Percentiles rank a stretch among this genome's conserved stretches.
Conservation (phyloP, 2,329 filamentous ascomycete species). For the Penicillium oxalicum region DNA sequence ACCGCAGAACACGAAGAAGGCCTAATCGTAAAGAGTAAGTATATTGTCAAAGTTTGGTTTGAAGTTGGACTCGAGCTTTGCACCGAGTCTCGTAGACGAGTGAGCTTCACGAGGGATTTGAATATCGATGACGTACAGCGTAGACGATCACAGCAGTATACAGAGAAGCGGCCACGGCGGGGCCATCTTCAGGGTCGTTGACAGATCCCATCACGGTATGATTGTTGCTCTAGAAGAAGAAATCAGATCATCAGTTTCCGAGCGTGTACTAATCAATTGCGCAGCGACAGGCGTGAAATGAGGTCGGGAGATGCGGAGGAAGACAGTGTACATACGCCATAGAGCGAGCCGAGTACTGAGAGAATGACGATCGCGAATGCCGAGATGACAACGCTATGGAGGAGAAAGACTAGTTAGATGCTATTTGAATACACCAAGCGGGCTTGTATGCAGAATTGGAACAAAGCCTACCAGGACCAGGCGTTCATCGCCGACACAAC, state of each 20-base stretch:
- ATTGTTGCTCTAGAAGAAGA: conserved; percentile 53
- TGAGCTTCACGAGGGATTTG: background rate
- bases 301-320: background rate
- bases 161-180: conserved; percentile 73
- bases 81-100: too few relatives aligned
- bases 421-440: background rate
- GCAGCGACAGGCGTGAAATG: conserved; percentile 3
- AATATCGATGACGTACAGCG: conserved; percentile 55
- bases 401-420: conserved; percentile 8
- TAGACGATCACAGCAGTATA: conserved; percentile 88
- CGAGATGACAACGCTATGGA: conserved; percentile 62
- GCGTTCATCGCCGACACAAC: conserved; percentile 86
- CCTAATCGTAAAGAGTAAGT: conserved; percentile 44
- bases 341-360: conserved; percentile 64
- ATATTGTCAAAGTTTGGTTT: conserved; percentile 12
- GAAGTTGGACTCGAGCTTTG: background rate
- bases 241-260: conserved; percentile 6
- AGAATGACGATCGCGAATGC: conserved; percentile 61
- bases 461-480: conserved; percentile 74
- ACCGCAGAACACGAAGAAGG: conserved; percentile 85
- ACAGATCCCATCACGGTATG: conserved; percentile 75
- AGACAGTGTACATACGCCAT: conserved; percentile 49
- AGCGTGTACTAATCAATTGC: background rate
- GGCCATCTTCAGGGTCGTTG: conserved; percentile 64
- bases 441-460: conserved; percentile 8